phyloP scores from a whole-genome alignment of 768 basidiomycete genomes.

The Omphalotus guepiniiformis region DNA sequence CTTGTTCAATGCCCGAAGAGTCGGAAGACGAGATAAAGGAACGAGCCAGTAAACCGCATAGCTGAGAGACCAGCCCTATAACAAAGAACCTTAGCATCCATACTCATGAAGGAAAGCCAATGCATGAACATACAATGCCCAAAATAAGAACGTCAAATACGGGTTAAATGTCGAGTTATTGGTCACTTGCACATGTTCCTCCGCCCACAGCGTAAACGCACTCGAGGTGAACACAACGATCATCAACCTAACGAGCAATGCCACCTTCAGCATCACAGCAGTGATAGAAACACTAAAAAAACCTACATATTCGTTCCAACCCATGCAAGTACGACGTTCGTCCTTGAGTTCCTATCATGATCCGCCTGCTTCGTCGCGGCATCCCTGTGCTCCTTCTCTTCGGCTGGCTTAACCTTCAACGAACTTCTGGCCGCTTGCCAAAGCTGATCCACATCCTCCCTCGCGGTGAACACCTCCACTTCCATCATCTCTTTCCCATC shows the following conservation, averaged over 20 bases:
- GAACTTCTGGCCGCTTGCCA: constrained; percentile 76
- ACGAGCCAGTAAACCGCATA: constrained; percentile 75
- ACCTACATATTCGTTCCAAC: constrained; percentile 81
- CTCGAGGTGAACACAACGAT: constrained; percentile 73
- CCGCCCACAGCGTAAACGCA: constrained; percentile 73
- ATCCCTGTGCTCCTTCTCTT: constrained; percentile 77
- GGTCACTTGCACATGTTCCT: constrained; percentile 45
- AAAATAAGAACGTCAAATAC: constrained; percentile 84
- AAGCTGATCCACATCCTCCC: constrained; percentile 84
- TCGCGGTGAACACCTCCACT: constrained; percentile 74
- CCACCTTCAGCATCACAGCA: constrained; percentile 9
- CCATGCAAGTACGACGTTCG: constrained; percentile 82
- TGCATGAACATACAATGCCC: constrained; percentile 35
- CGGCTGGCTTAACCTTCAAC: constrained; percentile 62
- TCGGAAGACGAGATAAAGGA: constrained; percentile 74
- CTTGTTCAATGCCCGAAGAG: constrained; percentile 43
- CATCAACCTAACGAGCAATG: constrained; percentile 44
- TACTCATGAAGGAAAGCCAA: not conserved
- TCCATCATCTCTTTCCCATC: constrained; percentile 86
- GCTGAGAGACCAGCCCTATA: constrained; percentile 73
- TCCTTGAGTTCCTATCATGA: constrained; percentile 78
- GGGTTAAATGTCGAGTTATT: constrained; percentile 72
- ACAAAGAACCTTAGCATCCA: constrained; percentile 1
- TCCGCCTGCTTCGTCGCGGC: constrained; percentile 88
- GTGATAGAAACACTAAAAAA: constrained; percentile 13